phyloP scores from a whole-genome alignment of 1,284 basidiomycete species.

The Tausonia pullulans region DNA sequence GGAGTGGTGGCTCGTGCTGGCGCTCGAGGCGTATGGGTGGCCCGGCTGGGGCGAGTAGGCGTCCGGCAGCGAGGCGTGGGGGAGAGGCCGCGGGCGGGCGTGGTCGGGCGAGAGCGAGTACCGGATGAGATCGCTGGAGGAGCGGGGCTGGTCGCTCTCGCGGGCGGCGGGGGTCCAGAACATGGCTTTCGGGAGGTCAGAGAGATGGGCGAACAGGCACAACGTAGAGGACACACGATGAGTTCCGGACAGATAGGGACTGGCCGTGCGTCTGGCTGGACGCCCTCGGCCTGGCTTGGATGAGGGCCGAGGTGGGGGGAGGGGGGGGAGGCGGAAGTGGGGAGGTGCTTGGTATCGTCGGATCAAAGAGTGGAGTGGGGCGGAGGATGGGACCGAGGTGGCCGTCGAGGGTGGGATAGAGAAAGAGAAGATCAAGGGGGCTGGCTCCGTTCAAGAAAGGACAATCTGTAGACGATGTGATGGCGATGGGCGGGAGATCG shows the following conservation, averaged over 20 bases:
- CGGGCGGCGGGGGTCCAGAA: background rate
- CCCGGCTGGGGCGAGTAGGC: background rate
- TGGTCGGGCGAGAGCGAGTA: background rate
- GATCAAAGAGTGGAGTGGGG: too few species aligned
- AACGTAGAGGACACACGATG: background rate
- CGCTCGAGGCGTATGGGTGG: background rate
- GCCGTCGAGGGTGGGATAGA: too few species aligned
- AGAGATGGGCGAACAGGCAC: too few species aligned
- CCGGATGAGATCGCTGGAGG: background rate
- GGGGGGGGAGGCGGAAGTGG: too few species aligned
- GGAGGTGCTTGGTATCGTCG: too few species aligned
- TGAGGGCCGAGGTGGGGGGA: too few species aligned
- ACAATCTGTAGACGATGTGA: too few species aligned
- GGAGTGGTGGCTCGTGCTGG: background rate
- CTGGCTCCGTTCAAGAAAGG: too few species aligned
- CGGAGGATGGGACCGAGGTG: too few species aligned
- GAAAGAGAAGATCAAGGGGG: too few species aligned
- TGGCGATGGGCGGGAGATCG: too few species aligned
- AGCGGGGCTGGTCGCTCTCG: background rate
- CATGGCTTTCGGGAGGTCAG: background rate
- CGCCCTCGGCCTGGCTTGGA: too few species aligned
- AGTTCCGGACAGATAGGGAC: background rate
- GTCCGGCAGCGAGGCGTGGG: background rate
- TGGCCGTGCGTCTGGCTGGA: background rate
- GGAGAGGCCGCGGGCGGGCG: background rate